Evolutionary conservation across 768 basidiomycete species (phyloP), one percentile per base, ranked within the genome.

Genomic region (Boletus sp.): DNA sequence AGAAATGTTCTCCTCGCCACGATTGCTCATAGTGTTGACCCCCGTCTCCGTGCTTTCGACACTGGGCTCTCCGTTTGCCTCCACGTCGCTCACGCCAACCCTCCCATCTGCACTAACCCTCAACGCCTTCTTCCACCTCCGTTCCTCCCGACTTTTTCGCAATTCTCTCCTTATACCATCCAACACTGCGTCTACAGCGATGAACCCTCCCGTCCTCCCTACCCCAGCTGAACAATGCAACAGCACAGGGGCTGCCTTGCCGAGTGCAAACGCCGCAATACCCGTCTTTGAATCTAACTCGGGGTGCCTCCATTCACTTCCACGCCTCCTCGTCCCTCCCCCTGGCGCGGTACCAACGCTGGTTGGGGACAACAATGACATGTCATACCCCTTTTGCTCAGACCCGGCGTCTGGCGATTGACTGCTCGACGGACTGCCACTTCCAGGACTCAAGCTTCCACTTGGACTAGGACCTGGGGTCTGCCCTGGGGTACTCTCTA

Each of bases 211-310:
- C 0, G 96, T 98, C 39, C 96, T 81, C 0, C 96, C 96, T 7
- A 97, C 93, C 19, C 96, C 96, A 0, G 96, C 96, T 30, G 92
- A 94, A 66, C 95, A 95, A 68, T 95, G 93, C 58, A 95, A 70
- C 44, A 95, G 67, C 29, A 93, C 80, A 1, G 90, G 90, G 21
- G 80, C 71, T 14, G 59, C 51, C 41, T 55, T 68, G 7, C 77
- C 79, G 47, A 79, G 59, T 7, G 81, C 80, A 56, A 80, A 80
- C 50, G 75, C 67, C 17, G 80, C 78, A 47, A 88, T 73, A 0
- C 87, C 88, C 0, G 78, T 82, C 53, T 72, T 72, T 17, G 72
- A 63, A 51, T 88, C 85, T 39, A 88, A 56, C 4, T 77, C 77
- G 21, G 69, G 66, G 37, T 72, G 64, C 15, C 70, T 66, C 69